Evolutionary conservation across 805 yeast genomes (phyloP).

Genomic region (Nakazawaea peltata): DNA sequence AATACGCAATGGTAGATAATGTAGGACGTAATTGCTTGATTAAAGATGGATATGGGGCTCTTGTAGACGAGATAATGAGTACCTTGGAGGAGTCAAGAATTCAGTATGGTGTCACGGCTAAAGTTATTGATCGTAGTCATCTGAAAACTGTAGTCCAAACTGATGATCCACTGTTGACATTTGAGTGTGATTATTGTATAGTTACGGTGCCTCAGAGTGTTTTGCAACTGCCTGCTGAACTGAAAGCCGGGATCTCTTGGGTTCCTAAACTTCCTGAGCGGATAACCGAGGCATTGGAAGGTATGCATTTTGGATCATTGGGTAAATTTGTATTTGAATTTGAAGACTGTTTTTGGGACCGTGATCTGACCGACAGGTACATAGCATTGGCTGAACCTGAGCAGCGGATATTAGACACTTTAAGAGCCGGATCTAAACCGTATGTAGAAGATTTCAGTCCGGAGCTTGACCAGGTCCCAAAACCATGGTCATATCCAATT

Average conservation of each 20-base stretch:
- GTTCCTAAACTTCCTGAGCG: slow-evolving; percentile 43
- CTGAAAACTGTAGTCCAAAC: slow-evolving; percentile 21
- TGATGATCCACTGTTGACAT: slow-evolving; percentile 23
- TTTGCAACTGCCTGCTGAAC: slow-evolving; percentile 31
- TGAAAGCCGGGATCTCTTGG: slow-evolving; percentile 44
- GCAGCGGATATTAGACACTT: slow-evolving; percentile 9
- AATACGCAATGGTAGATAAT: slow-evolving; percentile 59
- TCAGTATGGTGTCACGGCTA: slow-evolving; percentile 33
- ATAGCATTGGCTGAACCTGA: slow-evolving; percentile 33
- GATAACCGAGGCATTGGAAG: slow-evolving; percentile 33
- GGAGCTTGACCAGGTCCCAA: slow-evolving; percentile 18
- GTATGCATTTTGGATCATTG: slow-evolving; percentile 54
- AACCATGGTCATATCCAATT: slow-evolving; percentile 53
- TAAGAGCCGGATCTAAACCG: slow-evolving; percentile 8
- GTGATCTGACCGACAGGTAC: slow-evolving; percentile 39
- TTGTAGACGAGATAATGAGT: slow-evolving; percentile 37
- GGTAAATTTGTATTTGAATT: slow-evolving; percentile 74
- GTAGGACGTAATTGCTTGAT: slow-evolving; percentile 76
- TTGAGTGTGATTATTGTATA: slow-evolving; percentile 46
- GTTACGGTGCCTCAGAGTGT: slow-evolving; percentile 77
- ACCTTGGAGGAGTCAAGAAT: slow-evolving; percentile 32
- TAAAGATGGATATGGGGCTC: slow-evolving; percentile 45
- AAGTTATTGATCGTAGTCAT: slow-evolving; percentile 24
- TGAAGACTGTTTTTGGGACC: slow-evolving; percentile 51
- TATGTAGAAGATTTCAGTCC: not conserved